Conservation (phyloP, 129 eudicot genomes). For the Flaveria ramosissima region DNA sequence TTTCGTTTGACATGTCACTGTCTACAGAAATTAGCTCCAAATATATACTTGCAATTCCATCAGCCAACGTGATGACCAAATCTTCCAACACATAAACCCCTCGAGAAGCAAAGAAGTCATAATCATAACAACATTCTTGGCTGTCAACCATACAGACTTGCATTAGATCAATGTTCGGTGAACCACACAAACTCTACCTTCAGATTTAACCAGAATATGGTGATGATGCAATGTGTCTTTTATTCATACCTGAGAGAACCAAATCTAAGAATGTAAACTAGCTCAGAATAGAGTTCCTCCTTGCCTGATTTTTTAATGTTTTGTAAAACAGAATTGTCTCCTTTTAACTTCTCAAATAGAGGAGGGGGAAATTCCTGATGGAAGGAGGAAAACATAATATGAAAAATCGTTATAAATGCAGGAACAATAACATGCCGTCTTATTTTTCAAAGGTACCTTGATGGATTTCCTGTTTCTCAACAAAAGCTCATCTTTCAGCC, state of each 20-base stretch:
- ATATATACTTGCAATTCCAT: constrained; percentile 87
- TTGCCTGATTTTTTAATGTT: constrained; percentile 73
- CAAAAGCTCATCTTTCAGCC: constrained; percentile 78
- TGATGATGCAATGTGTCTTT: background rate
- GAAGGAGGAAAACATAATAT: constrained; percentile 18
- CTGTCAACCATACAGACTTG: constrained; percentile 44
- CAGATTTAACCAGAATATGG: background rate
- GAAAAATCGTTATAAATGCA: constrained; percentile 2
- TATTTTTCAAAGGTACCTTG: constrained; percentile 51
- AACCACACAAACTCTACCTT: background rate
- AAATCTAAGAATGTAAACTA: constrained; percentile 66
- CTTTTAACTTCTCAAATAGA: constrained; percentile 61
- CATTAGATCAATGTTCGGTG: constrained; percentile 21
- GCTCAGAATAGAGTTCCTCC: constrained; percentile 76
- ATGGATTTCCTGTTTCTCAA: constrained; percentile 47
- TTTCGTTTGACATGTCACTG: constrained; percentile 75
- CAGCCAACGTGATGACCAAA: constrained; percentile 82
- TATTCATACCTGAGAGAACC: constrained; percentile 70
- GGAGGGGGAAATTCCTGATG: constrained; percentile 61
- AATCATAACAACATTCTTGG: constrained; percentile 54
- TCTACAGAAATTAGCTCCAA: constrained; percentile 96
- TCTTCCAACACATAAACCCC: constrained; percentile 82
- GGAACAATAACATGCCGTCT: constrained; percentile 10
- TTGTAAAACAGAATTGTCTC: constrained; percentile 57
- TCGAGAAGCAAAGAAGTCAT: constrained; percentile 54